phyloP scores from a whole-genome alignment of 116 monocot species.

The Cymodocea nodosa region DNA sequence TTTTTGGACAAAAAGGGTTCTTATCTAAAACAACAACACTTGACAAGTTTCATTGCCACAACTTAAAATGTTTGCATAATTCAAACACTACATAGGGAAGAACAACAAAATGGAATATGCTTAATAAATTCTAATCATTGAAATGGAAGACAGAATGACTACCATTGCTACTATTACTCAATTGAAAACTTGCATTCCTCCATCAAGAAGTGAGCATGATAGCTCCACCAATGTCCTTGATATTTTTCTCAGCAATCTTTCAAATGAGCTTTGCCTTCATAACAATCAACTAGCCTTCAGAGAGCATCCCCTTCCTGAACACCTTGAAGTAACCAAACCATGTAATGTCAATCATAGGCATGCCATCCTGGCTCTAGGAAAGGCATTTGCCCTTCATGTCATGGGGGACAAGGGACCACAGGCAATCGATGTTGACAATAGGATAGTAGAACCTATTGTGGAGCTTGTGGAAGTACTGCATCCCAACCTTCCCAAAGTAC shows the following conservation, averaged over 20 bases:
- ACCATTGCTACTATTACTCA: no score
- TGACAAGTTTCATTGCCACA: no score
- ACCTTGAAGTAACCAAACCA: slow-evolving; percentile 38
- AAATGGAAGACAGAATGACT: no score
- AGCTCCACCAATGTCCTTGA: slow-evolving; percentile 15
- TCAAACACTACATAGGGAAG: no score
- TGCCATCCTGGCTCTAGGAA: background rate
- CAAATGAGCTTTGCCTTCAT: slow-evolving; percentile 35
- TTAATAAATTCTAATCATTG: no score
- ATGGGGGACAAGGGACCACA: no score
- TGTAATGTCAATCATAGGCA: slow-evolving; percentile 18
- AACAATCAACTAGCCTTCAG: slow-evolving; percentile 14
- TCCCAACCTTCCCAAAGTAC: slow-evolving; percentile 23
- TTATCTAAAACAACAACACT: no score
- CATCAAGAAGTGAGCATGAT: slow-evolving; percentile 12
- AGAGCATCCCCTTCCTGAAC: slow-evolving; percentile 27
- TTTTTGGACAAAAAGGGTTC: no score
- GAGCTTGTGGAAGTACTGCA: slow-evolving; percentile 30
- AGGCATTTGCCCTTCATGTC: background rate
- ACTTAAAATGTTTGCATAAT: no score
- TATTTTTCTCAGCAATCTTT: slow-evolving; percentile 37
- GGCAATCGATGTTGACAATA: background rate
- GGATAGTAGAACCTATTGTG: slow-evolving; percentile 6
- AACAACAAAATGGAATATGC: no score
- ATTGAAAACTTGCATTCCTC: no score